Percentiles rank a stretch among this genome's conserved stretches.
Conservation (phyloP, 2,329 filamentous ascomycete genomes). For the Fusarium pininemorale region DNA sequence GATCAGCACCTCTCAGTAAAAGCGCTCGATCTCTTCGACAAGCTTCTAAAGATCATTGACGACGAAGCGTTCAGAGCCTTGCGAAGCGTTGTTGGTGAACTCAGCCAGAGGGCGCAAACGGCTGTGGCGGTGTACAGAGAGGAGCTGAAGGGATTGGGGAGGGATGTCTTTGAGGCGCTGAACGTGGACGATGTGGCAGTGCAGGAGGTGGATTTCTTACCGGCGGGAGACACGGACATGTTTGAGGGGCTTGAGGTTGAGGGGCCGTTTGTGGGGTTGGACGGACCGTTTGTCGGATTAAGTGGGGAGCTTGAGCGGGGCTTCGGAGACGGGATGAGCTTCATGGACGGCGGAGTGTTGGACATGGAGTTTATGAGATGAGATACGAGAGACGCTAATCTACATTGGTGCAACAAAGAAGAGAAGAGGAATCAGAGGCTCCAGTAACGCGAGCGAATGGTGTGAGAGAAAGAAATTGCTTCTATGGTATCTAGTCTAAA, state of each 20-base stretch:
- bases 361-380: constrained; percentile 6
- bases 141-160: neutral
- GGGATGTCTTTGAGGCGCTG: constrained; percentile 11
- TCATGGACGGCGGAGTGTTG: neutral
- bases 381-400: neutral
- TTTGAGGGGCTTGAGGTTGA: constrained; percentile 24
- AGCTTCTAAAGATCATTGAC: constrained; percentile 32
- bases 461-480: neutral
- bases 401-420: neutral
- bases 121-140: constrained; percentile 21
- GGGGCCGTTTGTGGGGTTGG: constrained; percentile 18
- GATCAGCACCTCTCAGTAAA: constrained; percentile 45
- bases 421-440: neutral
- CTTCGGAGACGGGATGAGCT: neutral
- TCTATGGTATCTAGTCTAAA: neutral
- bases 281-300: constrained; percentile 9
- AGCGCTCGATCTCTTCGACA: constrained; percentile 43
- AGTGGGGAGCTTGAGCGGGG: constrained; percentile 6
- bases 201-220: constrained; percentile 18
- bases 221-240: neutral
- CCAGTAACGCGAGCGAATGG: too few relatives aligned
- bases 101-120: constrained; percentile 30
- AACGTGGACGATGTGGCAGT: neutral
- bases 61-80: constrained; percentile 24
- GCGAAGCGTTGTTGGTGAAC: constrained; percentile 25